Base-by-base conservation (phyloP, 768 basidiomycete species). In the Amanita brunnescens region DNA sequence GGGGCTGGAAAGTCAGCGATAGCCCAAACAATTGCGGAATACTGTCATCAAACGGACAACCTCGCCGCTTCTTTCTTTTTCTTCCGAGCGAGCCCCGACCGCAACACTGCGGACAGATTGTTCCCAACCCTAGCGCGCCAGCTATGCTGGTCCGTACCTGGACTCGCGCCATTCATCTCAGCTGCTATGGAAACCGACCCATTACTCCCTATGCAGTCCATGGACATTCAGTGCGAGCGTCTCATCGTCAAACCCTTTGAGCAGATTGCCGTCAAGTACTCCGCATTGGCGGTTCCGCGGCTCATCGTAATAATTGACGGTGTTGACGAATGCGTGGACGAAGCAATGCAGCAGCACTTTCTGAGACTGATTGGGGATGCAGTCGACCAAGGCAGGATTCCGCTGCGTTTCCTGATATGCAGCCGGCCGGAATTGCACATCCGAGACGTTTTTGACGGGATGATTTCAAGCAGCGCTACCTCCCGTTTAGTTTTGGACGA, bases 391-490 rank as follows among this genome's bases (percentile, higher is more conserved):
- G 51, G 59, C 21, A 52, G 56, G 13, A 54, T 62, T 0, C 61
- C 61, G 2, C 53, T 67, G 9, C 64, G 60, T 42, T 62, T 67
- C 52, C 59, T 67, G 50, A 58, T 67, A 20, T 53, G 61, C 9
- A 59, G 58, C 21, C 58, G 61, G n/a, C 64, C 64, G 2, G 64
- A 64, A 47, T 59, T 61, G 18, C 42, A 51, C 32, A 61, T 66
- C 20, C 54, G 57, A 55, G 42, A 55, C 10, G 18, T 12, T 14
- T 38, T 38, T 13, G 37, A 38, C 26, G 5, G 26, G 7, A 29
- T 29, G 26, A 29, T 29, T 29, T 7, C 26, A 7, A 7, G 26
- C 26, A 7, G 26, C 26, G 26, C 7, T 29, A 29, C 26, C 26
- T 29, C 26, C 26, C 26, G 26, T 29, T 7, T 35, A 3, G 34